Conservation (phyloP, 2,329 filamentous ascomycete genomes). For the Botrytis porri region DNA sequence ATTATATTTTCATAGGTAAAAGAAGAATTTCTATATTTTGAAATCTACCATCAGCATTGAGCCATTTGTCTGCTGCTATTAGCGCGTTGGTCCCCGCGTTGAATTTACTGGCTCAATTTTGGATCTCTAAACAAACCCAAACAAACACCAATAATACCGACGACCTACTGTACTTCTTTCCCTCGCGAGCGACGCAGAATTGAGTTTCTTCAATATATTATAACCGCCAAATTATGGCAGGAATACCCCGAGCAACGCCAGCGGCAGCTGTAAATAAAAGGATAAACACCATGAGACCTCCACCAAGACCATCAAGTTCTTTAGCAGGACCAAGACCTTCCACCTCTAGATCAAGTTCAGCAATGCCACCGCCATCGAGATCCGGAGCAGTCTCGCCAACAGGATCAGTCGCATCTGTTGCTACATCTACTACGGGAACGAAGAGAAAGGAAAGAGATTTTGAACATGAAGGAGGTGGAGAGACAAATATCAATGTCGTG, state of each 20-base stretch:
- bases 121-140: constrained; percentile 2
- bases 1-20: background rate
- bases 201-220: background rate
- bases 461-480: constrained; percentile 68
- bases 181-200: background rate
- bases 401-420: constrained; percentile 61
- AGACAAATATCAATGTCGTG: constrained; percentile 97
- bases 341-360: constrained; percentile 46
- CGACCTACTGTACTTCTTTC: background rate
- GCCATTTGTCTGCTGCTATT: background rate
- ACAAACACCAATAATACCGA: background rate
- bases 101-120: background rate
- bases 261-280: constrained; percentile 46
- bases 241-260: constrained; percentile 49
- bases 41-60: background rate
- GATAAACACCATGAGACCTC: constrained; percentile 49
- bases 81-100: background rate
- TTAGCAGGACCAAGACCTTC: constrained; percentile 26
- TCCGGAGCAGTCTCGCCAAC: constrained; percentile 58
- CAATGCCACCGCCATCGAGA: constrained; percentile 29
- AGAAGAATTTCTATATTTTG: background rate
- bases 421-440: constrained; percentile 51
- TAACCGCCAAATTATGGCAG: constrained; percentile 47
- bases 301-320: constrained; percentile 51
- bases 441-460: constrained; percentile 90